Conservation (phyloP, 1,284 basidiomycete genomes). For the Pseudozyma pruni region DNA sequence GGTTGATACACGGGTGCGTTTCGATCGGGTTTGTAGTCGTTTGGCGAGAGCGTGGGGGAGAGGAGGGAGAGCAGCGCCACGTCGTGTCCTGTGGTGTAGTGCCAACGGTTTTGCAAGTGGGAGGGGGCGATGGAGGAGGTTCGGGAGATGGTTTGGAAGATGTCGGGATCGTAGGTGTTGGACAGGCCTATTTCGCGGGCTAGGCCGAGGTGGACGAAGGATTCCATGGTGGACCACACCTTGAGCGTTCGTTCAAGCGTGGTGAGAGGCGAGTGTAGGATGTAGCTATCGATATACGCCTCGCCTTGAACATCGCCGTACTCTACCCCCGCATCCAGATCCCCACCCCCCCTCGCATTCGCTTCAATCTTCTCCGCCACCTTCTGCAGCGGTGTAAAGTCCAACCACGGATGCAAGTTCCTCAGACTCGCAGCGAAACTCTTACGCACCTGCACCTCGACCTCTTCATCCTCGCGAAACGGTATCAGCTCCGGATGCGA, state of each 20-base stretch:
- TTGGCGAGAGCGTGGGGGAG: constrained; percentile 55
- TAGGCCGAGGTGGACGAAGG: constrained; percentile 53
- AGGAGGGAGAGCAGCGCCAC: constrained; percentile 60
- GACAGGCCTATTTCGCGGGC: constrained; percentile 58
- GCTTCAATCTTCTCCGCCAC: constrained; percentile 16
- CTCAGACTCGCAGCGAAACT: constrained; percentile 41
- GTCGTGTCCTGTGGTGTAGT: constrained; percentile 63
- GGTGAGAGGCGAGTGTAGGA: constrained; percentile 59
- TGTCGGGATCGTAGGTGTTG: constrained; percentile 63
- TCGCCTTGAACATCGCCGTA: constrained; percentile 32
- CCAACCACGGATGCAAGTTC: constrained; percentile 51
- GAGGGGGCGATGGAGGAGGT: constrained; percentile 43
- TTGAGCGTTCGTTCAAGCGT: constrained; percentile 58
- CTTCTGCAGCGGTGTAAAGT: constrained; percentile 24
- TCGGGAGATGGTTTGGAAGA: constrained; percentile 50
- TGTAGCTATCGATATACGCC: constrained; percentile 62
- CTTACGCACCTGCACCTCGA: constrained; percentile 53
- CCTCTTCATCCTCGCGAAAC: constrained; percentile 40
- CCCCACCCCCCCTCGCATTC: constrained; percentile 5
- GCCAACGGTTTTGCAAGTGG: constrained; percentile 65
- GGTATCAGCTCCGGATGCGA: constrained; percentile 40
- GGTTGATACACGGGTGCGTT: constrained; percentile 58
- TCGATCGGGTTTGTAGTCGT: constrained; percentile 31
- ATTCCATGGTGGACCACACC: constrained; percentile 62
- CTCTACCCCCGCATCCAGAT: constrained; percentile 33